These are phyloP conservation scores for Luffa acutangula DNA, from an alignment of 306 rosid species.

Conservation along the genomic window DNA sequence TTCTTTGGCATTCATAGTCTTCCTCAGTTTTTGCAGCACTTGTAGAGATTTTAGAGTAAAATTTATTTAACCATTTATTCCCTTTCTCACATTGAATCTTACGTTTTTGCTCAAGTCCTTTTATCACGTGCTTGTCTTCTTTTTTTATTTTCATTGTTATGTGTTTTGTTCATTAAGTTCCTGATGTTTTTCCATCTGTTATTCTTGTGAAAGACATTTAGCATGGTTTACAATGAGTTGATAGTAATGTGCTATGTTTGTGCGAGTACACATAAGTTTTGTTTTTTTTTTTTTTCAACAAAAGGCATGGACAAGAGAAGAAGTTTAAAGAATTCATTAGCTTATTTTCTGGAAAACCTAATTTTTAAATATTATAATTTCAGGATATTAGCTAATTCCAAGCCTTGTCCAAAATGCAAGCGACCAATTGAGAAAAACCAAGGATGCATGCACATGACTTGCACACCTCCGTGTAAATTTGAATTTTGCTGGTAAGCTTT, in stretches of 20 bases:
- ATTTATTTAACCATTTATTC: not conserved
- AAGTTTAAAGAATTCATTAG: not conserved
- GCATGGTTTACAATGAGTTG: not conserved
- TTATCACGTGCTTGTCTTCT: not conserved
- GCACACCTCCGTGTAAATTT: constrained; percentile 72
- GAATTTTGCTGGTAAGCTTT: constrained; percentile 67
- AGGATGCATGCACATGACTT: constrained; percentile 91
- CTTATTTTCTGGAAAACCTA: not conserved
- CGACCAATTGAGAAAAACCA: constrained; percentile 77
- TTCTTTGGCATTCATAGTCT: not conserved
- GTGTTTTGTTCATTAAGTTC: not conserved
- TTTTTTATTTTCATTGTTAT: not conserved
- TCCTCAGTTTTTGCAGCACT: not conserved
- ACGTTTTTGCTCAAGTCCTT: not conserved
- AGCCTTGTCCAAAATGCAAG: constrained; percentile 92
- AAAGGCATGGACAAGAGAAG: not conserved
- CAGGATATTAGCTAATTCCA: constrained; percentile 75
- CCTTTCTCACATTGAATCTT: not conserved
- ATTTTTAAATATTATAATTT: not conserved
- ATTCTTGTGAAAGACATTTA: not conserved
- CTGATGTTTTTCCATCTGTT: not conserved
- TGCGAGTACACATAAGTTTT: not conserved
- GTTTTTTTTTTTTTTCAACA: not conserved
- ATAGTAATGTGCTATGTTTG: not conserved
- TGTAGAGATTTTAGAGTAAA: not conserved